A percentile compares a stretch with the other conserved stretches of the same genome.
Conservation (phyloP, 169 alveolate species). For the Plasmodium chabaudi region DNA sequence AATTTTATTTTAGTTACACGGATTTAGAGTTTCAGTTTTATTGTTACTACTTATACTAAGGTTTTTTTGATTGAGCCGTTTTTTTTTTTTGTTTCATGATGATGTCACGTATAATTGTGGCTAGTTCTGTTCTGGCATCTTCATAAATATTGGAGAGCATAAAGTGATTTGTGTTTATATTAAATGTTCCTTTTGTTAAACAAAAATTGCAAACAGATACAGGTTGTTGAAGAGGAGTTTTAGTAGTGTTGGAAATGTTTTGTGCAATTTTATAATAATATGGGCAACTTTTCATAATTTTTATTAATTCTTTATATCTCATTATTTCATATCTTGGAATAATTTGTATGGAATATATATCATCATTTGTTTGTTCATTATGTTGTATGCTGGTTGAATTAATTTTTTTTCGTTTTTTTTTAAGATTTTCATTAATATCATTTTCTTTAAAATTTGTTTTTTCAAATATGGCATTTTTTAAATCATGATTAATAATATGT, state of each 20-base stretch:
- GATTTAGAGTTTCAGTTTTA: background rate
- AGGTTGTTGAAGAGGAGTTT: slow-evolving; percentile 69
- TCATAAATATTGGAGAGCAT: background rate
- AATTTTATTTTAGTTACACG: too few species aligned
- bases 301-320: slow-evolving; percentile 71
- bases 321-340: slow-evolving; percentile 58
- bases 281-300: slow-evolving; percentile 45
- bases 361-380: background rate
- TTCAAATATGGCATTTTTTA: slow-evolving; percentile 20
- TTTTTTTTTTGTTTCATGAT: background rate
- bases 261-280: slow-evolving; percentile 68
- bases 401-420: background rate
- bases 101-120: background rate
- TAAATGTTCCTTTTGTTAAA: slow-evolving; percentile 29
- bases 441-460: slow-evolving; percentile 5
- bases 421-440: background rate
- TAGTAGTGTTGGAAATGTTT: slow-evolving; percentile 14
- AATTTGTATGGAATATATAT: slow-evolving; percentile 29
- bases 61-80: background rate
- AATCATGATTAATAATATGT: background rate
- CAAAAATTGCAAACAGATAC: slow-evolving; percentile 57
- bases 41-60: too few species aligned
- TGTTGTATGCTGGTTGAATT: background rate
- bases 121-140: slow-evolving; percentile 13
- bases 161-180: slow-evolving; percentile 48